These are phyloP conservation scores for Flaveria trinervia DNA, from an alignment of 129 eudicot genomes.

Conservation along the genomic window DNA sequence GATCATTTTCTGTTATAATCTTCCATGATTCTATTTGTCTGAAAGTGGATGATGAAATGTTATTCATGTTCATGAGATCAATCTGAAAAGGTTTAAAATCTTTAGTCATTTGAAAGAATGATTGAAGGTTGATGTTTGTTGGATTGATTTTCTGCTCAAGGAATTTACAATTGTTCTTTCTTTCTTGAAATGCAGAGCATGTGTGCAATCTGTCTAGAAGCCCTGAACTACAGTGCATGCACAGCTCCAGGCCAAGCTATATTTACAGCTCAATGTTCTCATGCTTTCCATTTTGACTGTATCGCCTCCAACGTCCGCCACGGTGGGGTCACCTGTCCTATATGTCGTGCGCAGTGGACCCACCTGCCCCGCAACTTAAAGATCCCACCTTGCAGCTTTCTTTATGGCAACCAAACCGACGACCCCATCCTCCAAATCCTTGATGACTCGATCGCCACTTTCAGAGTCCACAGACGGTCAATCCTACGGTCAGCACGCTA, in stretches of 20 bases:
- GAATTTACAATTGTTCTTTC: constrained; percentile 1
- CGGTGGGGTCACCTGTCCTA: constrained; percentile 87
- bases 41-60: background rate
- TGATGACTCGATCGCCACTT: constrained; percentile 77
- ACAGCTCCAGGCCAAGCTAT: constrained; percentile 76
- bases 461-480: constrained; percentile 85
- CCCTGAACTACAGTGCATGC: constrained; percentile 59
- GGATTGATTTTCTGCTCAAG: background rate
- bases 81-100: background rate
- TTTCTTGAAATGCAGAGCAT: constrained; percentile 53
- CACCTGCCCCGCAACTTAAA: constrained; percentile 74
- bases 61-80: background rate
- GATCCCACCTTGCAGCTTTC: constrained; percentile 44
- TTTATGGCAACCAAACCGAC: constrained; percentile 49
- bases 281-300: constrained; percentile 83
- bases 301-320: constrained; percentile 87
- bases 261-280: constrained; percentile 94
- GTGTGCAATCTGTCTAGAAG: constrained; percentile 91
- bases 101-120: background rate
- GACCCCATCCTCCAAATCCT: constrained; percentile 78
- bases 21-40: too few relatives aligned
- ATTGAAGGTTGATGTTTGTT: background rate
- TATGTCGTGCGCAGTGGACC: constrained; percentile 92
- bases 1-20: background rate
- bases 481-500: constrained; percentile 75